Base-by-base conservation (phyloP, 768 basidiomycete species). In the Podaxis sp. region DNA sequence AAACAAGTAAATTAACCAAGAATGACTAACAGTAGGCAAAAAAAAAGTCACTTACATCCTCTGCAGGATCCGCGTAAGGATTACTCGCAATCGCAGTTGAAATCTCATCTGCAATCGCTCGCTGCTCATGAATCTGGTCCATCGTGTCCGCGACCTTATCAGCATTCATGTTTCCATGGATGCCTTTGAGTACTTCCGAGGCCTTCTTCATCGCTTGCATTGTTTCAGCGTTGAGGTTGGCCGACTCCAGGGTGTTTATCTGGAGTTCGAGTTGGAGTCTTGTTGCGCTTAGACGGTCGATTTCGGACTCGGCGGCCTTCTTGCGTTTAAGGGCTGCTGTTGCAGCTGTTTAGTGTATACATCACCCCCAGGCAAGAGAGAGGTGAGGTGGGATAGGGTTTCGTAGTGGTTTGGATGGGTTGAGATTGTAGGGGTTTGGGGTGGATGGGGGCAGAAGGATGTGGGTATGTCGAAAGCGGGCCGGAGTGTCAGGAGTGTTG, bases 171-270 rank as follows among this genome's bases (percentile, higher is more conserved):
- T 87, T 87, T 50, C 88, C 88, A 68, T 99, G 96, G 58, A 99
- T 97, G 53, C 85, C 83, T 76, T 89, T 90, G 74, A 99, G 84
- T 28, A 91, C 97, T 64, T 89, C 87, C 0, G 95, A 85, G 40
- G 92, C 96, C 75, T 91, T 91, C 90, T 95, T 97, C 93, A 99
- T 97, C 28, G 92, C 95, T 22, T 85, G 81, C 91, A 99, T 94
- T 13, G 95, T 98, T 82, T 98, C 95, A 71, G 91, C 89, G 74
- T 99, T 99, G 75, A 99, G 84, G 79, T 98, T 99, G 49, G 97
- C 97, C 15, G 92, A 93, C 75, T 99, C 97, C 50, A 99, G 84
- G 20, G 96, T 96, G 77, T 96, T 96, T 63, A 99, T 90, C 79
- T 99, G 96, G 75, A 92, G 89, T 78, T 98, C 96, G 33, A 99